phyloP scores from a whole-genome alignment of 169 alveolate genomes.

The Plasmodium coatneyi region DNA sequence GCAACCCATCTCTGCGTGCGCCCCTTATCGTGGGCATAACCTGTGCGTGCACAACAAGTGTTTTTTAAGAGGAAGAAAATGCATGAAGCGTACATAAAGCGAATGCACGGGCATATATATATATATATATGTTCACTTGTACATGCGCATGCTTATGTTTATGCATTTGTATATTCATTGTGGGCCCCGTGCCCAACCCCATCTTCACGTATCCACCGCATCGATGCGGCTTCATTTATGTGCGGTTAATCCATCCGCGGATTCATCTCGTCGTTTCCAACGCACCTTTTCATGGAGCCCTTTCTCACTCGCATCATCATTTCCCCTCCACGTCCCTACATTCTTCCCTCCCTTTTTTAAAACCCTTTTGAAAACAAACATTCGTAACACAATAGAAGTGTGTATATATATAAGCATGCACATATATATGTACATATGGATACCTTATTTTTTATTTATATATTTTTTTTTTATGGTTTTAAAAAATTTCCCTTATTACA shows the following conservation, averaged over 20 bases:
- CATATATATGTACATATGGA: slow-evolving; percentile 18
- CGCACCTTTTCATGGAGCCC: background rate
- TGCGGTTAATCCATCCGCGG: background rate
- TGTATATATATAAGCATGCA: slow-evolving; percentile 4
- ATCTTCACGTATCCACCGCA: background rate
- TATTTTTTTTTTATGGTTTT: slow-evolving; percentile 28
- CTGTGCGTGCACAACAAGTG: background rate
- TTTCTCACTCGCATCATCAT: background rate
- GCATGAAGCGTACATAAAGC: background rate
- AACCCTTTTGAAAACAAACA: slow-evolving; percentile 30
- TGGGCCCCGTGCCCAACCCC: background rate
- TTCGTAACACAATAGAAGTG: slow-evolving; percentile 24
- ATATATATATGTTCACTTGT: background rate
- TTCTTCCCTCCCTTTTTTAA: slow-evolving; percentile 8
- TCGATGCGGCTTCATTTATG: background rate
- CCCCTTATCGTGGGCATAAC: background rate
- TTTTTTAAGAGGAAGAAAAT: slow-evolving; percentile 8
- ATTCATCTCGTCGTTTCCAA: background rate
- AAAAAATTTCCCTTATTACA: slow-evolving; percentile 39
- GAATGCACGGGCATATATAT: background rate
- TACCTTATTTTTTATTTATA: background rate
- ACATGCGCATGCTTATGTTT: background rate
- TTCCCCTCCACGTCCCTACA: background rate
- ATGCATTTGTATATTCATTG: background rate
- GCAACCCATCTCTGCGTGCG: background rate